Evolutionary conservation across 2,329 filamentous ascomycete species (phyloP), one percentile per base, ranked within the genome.

Genomic region (Chaetomiaceae sp.): DNA sequence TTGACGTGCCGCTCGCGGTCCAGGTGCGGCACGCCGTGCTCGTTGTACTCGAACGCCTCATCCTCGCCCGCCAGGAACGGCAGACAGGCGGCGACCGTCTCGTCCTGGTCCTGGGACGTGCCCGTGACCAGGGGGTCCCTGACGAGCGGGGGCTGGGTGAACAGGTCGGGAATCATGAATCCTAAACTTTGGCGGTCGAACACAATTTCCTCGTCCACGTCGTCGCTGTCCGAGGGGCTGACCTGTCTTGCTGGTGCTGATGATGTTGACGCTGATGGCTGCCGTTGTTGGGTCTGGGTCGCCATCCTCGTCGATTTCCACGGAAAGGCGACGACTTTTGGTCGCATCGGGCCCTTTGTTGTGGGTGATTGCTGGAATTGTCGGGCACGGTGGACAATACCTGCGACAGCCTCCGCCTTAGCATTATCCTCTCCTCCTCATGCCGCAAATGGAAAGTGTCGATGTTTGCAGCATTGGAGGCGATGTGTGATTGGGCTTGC

Each of bases 21-120:
- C n/a, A 98, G 76, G 47, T 73, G 74, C 12, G 88, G 86, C 29
- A 96, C 70, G 12, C 88, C 89, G 62, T 83, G 72, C 42, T 68
- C 68, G 66, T 95, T 95, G 66, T 78, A 75, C 15, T 67, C 56
- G 42, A 73, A 62, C 20, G 67, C 64, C 17, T 72, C 68, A 48
- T 75, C 70, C 39, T 71, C 70, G 34, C 68, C 73, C n/a, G 61
- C 69, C 68, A 95, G 71, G 54, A 82, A 84, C 1, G 84, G 83
- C 24, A 89, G 67, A 58, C 86, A 86, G 58, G 78, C 75, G 30
- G 79, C 66, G 45, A 88, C 70, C 0, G 86, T 91, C 46, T 79
- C 70, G 48, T 84, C 75, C 65, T 95, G 88, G 22, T 78, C 62
- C 40, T 66, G 62, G 1, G 85, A 88, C 19, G 86, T 86, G 49